These are phyloP conservation scores for Diplodia seriata DNA, from an alignment of 2,329 filamentous ascomycete species.

Conservation along the genomic window DNA sequence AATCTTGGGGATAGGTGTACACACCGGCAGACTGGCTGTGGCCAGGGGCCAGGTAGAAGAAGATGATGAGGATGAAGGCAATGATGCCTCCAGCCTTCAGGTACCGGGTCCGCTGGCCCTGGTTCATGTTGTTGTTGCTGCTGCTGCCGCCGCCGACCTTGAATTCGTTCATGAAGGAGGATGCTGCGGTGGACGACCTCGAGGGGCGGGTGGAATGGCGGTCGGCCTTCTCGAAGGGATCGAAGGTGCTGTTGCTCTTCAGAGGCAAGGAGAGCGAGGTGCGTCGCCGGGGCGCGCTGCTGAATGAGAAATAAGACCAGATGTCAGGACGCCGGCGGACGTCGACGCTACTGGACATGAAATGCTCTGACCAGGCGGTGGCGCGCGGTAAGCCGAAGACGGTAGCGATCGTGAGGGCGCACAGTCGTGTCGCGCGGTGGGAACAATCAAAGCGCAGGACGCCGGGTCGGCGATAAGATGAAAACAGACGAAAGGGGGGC, in stretches of 20 bases:
- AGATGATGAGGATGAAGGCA: slow-evolving; percentile 63
- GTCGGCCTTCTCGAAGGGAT: slow-evolving; percentile 57
- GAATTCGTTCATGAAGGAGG: slow-evolving; percentile 52
- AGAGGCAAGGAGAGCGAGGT: slow-evolving; percentile 60
- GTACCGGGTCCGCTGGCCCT: slow-evolving; percentile 66
- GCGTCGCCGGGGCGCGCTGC: slow-evolving; percentile 57
- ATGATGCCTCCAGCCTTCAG: slow-evolving; percentile 68
- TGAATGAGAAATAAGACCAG: slow-evolving; percentile 61
- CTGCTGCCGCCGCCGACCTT: slow-evolving; percentile 48
- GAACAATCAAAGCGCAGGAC: slow-evolving; percentile 3
- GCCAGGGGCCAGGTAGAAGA: slow-evolving; percentile 62
- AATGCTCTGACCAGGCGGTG: slow-evolving; percentile 36
- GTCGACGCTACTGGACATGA: slow-evolving; percentile 64
- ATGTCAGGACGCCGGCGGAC: slow-evolving; percentile 57
- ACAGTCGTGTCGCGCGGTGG: slow-evolving; percentile 1
- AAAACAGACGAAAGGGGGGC: slow-evolving; percentile 5
- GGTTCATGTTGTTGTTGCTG: slow-evolving; percentile 59
- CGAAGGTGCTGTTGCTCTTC: slow-evolving; percentile 45
- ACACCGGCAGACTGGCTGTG: slow-evolving; percentile 33
- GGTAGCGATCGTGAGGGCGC: slow-evolving; percentile 31
- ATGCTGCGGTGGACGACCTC: slow-evolving; percentile 42
- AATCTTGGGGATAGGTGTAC: slow-evolving; percentile 19
- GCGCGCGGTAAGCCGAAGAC: slow-evolving; percentile 30
- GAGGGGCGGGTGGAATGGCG: slow-evolving; percentile 46
- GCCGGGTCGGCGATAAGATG: slow-evolving; percentile 9